A percentile compares a stretch with the other conserved stretches of the same genome.
These are phyloP conservation scores for Colletotrichum sp. DNA, from an alignment of 2,329 filamentous ascomycete genomes.

Conservation along the genomic window DNA sequence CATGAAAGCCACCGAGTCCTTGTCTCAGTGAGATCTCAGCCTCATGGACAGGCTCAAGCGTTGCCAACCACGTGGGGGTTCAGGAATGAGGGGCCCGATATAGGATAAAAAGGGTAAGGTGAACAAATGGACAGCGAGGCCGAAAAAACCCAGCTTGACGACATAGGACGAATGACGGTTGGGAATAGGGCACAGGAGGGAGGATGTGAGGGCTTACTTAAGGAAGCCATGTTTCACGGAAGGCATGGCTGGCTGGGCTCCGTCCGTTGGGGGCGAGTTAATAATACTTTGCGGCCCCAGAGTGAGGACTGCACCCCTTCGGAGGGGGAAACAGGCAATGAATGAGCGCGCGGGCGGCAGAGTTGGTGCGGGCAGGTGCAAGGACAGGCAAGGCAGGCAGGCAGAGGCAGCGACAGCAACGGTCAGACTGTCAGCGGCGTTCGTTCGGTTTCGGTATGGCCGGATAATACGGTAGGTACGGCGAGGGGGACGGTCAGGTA, in stretches of 20 bases:
- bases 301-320: background rate
- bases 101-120: background rate
- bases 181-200: background rate
- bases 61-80: background rate
- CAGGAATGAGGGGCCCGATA: background rate
- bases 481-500: background rate
- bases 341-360: background rate
- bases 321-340: background rate
- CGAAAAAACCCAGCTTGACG: background rate
- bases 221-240: conserved; percentile 21
- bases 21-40: conserved; percentile 14
- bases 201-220: conserved; percentile 9
- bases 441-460: conserved; percentile 9
- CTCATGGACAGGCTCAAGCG: background rate
- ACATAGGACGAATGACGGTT: background rate
- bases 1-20: background rate
- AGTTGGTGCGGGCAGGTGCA: background rate
- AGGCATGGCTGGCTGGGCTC: conserved; percentile 2
- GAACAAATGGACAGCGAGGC: background rate
- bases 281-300: conserved; percentile 3
- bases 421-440: background rate
- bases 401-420: background rate
- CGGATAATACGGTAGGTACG: conserved; percentile 3
- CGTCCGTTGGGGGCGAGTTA: background rate
- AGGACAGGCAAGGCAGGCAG: conserved; percentile 8